These are phyloP conservation scores for Chlamydomonas incerta DNA, from an alignment of 139 green algal species.

Conservation along the genomic window DNA sequence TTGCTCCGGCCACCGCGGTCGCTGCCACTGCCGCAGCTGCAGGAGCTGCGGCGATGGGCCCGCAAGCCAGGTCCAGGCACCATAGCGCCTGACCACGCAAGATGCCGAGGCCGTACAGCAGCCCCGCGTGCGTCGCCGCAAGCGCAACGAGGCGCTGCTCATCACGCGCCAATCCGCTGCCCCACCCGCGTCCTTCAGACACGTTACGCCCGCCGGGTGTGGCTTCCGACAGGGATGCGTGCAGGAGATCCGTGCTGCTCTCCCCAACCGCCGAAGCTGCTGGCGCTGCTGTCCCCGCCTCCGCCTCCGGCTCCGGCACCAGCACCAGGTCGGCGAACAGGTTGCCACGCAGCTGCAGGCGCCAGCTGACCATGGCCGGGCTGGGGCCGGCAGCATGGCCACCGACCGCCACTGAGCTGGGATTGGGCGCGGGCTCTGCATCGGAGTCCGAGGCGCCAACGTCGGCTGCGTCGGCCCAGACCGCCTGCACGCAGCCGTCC, in stretches of 20 bases:
- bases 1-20: too few species aligned
- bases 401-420: too few species aligned
- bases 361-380: neutral
- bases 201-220: too few species aligned
- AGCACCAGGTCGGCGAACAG: constrained; percentile 25
- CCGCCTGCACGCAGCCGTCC: constrained; percentile 24
- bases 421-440: too few species aligned
- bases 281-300: neutral
- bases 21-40: neutral
- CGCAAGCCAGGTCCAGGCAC: neutral
- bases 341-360: constrained; percentile 2
- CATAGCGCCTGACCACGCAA: neutral
- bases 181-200: too few species aligned
- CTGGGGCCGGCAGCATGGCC: too few species aligned
- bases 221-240: too few species aligned
- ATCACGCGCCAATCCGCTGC: neutral
- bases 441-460: too few species aligned
- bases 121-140: constrained; percentile 22
- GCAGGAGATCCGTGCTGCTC: too few species aligned
- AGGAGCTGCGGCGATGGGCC: constrained; percentile 21
- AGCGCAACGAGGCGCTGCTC: neutral
- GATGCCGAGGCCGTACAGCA: constrained; percentile 19
- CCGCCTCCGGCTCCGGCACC: neutral
- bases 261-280: neutral
- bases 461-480: too few species aligned